Conservation (phyloP, 164 flowering plant genomes). For the Tetrastigma voinierianum region DNA sequence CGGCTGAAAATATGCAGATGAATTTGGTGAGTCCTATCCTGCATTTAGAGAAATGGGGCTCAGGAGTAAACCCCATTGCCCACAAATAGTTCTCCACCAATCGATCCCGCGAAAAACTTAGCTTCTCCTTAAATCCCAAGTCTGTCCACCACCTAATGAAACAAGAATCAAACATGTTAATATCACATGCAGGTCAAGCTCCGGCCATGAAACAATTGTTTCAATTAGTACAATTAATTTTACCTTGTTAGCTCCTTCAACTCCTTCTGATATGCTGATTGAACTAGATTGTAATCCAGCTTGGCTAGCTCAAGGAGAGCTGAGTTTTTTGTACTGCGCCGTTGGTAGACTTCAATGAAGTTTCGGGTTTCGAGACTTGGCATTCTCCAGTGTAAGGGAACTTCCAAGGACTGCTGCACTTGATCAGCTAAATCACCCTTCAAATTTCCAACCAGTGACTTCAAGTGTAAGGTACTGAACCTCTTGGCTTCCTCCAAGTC, state of each 20-base stretch:
- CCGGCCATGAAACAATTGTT: neutral
- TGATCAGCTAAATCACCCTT: neutral
- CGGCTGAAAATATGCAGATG: slow-evolving; percentile 8
- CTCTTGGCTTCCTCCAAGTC: slow-evolving; percentile 24
- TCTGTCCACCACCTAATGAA: slow-evolving; percentile 32
- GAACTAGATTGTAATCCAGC: slow-evolving; percentile 30
- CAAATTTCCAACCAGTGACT: neutral
- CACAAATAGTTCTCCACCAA: slow-evolving; percentile 31
- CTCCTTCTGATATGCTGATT: slow-evolving; percentile 21
- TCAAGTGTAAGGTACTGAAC: slow-evolving; percentile 12
- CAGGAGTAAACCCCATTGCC: slow-evolving; percentile 16
- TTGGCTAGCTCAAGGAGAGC: slow-evolving; percentile 25
- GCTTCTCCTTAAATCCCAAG: slow-evolving; percentile 8
- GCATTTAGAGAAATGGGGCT: slow-evolving; percentile 18
- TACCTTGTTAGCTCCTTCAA: slow-evolving; percentile 22
- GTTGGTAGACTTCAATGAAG: slow-evolving; percentile 17
- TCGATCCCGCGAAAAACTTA: slow-evolving; percentile 28
- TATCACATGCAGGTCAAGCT: neutral
- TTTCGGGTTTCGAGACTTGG: slow-evolving; percentile 19
- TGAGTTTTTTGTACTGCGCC: neutral
- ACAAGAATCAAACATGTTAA: neutral
- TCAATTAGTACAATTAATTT: neutral
- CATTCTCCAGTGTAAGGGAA: slow-evolving; percentile 28
- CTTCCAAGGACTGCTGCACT: slow-evolving; percentile 12
- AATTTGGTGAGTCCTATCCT: slow-evolving; percentile 21